These are phyloP conservation scores for Phytophthora niederhauseri DNA, from an alignment of 352 stramenopile genomes.

Conservation along the genomic window DNA sequence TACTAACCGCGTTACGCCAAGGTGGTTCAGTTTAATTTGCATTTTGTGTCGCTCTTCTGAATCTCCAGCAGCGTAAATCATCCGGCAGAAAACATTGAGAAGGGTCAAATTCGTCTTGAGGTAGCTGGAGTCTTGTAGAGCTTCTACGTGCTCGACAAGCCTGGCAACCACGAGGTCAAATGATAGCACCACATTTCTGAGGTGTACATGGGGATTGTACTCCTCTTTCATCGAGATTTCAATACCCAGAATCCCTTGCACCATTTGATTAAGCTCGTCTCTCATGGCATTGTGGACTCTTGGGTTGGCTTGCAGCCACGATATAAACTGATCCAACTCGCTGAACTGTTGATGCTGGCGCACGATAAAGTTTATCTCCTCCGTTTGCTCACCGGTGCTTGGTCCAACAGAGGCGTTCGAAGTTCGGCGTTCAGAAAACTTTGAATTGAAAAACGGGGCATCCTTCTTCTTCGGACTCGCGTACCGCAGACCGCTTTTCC, in stretches of 20 bases:
- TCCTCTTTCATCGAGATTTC: slow-evolving; percentile 55
- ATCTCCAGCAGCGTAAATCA: slow-evolving; percentile 73
- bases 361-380: slow-evolving; percentile 8
- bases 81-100: slow-evolving; percentile 73
- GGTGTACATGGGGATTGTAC: slow-evolving; percentile 46
- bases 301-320: slow-evolving; percentile 44
- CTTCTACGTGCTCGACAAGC: slow-evolving; percentile 63
- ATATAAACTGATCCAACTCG: slow-evolving; percentile 56
- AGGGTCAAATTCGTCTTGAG: slow-evolving; percentile 74
- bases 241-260: slow-evolving; percentile 64
- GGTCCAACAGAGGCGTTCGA: slow-evolving; percentile 1
- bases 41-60: slow-evolving; percentile 56
- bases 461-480: slow-evolving; percentile 26
- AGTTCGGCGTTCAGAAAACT: slow-evolving; percentile 21
- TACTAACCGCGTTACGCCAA: slow-evolving; percentile 69
- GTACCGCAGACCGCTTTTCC: slow-evolving; percentile 15
- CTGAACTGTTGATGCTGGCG: slow-evolving; percentile 44
- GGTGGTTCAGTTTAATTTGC: slow-evolving; percentile 68
- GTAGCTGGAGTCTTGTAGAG: slow-evolving; percentile 59
- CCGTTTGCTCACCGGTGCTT: slow-evolving; percentile 7
- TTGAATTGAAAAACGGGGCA: slow-evolving; percentile 15
- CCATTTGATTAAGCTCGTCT: slow-evolving; percentile 78
- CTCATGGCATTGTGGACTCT: slow-evolving; percentile 55
- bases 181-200: slow-evolving; percentile 51
- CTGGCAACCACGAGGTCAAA: slow-evolving; percentile 73